Base-by-base conservation (phyloP, 225 moss, liverwort and hornwort genomes). In the Marchantia paleacea region DNA sequence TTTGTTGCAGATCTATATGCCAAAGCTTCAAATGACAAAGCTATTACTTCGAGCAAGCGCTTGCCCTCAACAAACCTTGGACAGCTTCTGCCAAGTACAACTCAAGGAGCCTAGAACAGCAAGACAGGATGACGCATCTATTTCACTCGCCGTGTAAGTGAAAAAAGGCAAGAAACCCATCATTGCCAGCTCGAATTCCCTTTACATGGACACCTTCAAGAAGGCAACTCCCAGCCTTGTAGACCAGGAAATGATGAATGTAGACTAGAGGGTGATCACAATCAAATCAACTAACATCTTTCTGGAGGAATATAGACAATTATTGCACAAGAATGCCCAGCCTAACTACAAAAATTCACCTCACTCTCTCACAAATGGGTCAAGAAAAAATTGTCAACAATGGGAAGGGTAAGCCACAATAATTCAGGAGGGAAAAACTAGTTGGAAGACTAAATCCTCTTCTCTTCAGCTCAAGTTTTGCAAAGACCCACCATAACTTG, bases 261-360 rank as follows among this genome's bases (percentile, higher is more conserved):
- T 30, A 75, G 69, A 7, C 68, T 69, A 62, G 63, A 71, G 24
- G 71, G 68, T 65, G 62, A 69, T 78, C 78, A 65, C 80, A 81
- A 64, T 79, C 81, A 78, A 81, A 81, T 85, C 74, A 75, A 64
- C 81, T 85, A 53, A 76, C 54, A 79, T 31, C 71, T 79, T 55
- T 16, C 47, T 26, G 19, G 70, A 52, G 79, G 62, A 63, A 39
- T 31, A 55, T 55, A 79, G 78, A 79, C 85, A 85, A 85, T 82
- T 85, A 75, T 81, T 82, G 82, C 79, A 85, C 79, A 85, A 65
- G 69, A 81, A 81, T 81, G 79, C 69, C 73, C 78, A 81, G 61
- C 78, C 85, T 85, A 81, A 75, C 85, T 85, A 85, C 85, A 85
- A 85, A 84, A 85, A 81, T 84, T 81, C 78, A 77, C 61, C 78